Evolutionary conservation across 306 rosid genomes (phyloP), one percentile per base, ranked within the genome.

Genomic region (Senna siamea): DNA sequence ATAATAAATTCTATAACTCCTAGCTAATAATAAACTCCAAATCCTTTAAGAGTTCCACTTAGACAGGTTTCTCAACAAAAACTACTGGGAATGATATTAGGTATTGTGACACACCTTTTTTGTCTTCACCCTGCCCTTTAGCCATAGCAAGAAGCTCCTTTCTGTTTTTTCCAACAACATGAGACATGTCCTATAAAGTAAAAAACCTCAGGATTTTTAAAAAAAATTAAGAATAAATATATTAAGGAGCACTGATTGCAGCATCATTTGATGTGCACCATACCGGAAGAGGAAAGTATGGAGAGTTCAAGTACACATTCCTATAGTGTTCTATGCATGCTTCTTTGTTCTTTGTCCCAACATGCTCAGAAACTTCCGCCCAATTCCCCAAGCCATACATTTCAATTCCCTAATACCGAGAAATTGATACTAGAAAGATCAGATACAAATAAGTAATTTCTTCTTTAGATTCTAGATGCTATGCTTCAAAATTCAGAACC

Each of bases 351-450:
- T 92, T 95, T 35, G 98, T 95, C 62, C 99, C 99, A 61, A 95
- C 99, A 81, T 95, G 99, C 92, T 92, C 99, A 20, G 99, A 98
- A 83, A 95, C 92, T 82, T 95, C 99, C 65, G 97, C 30, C 99
- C 98, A 95, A 79, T 95, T 95, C 80, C 99, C 93, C 82, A 92
- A 66, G 79, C 99, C 99, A 80, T 95, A 95, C 96, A 95, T 95
- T 85, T 95, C 99, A 50, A 85, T 92, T 38, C 97, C 99, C 98
- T 92, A 67, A 75, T 73, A 75, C 59, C 63, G 55, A 70, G 46
- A 80, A 32, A 37, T 52, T 34, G 12, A 77, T 13, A 28, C 56
- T 54, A 79, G 47, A 66, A 72, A 75, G 1, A 57, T 68, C 53
- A 70, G 30, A 59, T 68, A 40, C 0, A 61, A 44, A 53, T 50